Percentiles rank a stretch among this genome's conserved stretches.
Conservation (phyloP, 2,329 filamentous ascomycete species). For the Arthrobotrys megalospora region DNA sequence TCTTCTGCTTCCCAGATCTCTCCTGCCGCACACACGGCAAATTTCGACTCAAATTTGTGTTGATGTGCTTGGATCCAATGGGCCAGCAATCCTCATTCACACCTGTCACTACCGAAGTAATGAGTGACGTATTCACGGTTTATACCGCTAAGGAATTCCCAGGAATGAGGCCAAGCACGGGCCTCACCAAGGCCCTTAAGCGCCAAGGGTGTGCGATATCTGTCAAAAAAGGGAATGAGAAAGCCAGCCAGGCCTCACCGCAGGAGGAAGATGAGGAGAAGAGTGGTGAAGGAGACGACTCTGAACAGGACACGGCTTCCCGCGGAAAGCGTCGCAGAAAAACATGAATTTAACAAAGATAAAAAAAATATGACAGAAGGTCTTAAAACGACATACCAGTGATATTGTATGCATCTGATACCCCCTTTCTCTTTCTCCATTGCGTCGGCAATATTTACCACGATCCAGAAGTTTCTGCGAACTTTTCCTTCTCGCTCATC, state of each 20-base stretch:
- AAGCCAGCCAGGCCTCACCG: constrained; percentile 68
- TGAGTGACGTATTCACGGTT: constrained; percentile 82
- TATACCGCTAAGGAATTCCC: constrained; percentile 90
- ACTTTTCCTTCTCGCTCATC: background rate
- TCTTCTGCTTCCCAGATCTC: constrained; percentile 88
- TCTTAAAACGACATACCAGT: constrained; percentile 19
- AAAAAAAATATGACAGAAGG: constrained; percentile 22
- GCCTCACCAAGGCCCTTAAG: constrained; percentile 80
- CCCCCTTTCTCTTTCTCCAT: constrained; percentile 28
- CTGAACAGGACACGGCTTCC: constrained; percentile 45
- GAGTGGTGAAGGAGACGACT: constrained; percentile 57
- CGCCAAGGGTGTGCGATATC: constrained; percentile 86
- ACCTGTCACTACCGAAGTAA: constrained; percentile 71
- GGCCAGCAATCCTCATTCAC: constrained; percentile 66
- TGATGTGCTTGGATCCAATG: constrained; percentile 78
- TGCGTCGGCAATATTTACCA: constrained; percentile 40
- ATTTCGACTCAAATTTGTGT: constrained; percentile 81
- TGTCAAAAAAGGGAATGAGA: constrained; percentile 87
- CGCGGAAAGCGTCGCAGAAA: constrained; percentile 59
- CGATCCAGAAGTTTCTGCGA: constrained; percentile 3
- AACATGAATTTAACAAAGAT: constrained; percentile 14
- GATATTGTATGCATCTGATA: constrained; percentile 44
- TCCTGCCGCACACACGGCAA: constrained; percentile 82
- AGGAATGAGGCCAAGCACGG: constrained; percentile 84
- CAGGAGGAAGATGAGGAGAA: constrained; percentile 66